Evolutionary conservation across 1,284 basidiomycete species (phyloP).

Genomic region (Cutaneotrichosporon sp.): DNA sequence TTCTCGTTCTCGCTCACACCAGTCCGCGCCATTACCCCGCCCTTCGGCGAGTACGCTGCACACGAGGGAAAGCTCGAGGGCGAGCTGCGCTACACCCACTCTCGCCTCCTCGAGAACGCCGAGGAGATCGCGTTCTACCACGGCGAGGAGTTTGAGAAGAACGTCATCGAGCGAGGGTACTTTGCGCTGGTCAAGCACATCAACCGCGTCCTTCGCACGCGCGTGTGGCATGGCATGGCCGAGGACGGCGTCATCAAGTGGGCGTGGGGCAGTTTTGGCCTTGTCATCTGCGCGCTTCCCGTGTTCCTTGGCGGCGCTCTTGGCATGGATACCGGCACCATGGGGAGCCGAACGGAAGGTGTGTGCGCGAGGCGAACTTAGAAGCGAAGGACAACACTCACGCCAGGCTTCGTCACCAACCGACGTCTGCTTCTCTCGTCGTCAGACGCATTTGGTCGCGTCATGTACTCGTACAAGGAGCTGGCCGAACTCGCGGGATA

Average conservation of each 20-base stretch:
- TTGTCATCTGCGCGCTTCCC: slow-evolving; percentile 89
- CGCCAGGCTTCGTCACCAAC: slow-evolving; percentile 85
- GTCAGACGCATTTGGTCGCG: slow-evolving; percentile 61
- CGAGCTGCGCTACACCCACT: slow-evolving; percentile 83
- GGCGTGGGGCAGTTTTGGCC: slow-evolving; percentile 93
- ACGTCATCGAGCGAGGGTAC: slow-evolving; percentile 87
- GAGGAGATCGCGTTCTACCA: slow-evolving; percentile 94
- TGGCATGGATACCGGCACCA: slow-evolving; percentile 61
- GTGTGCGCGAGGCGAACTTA: slow-evolving; percentile 14
- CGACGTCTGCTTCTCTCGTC: slow-evolving; percentile 74
- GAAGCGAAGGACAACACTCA: not conserved
- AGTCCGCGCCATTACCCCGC: slow-evolving; percentile 87
- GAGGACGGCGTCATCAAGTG: slow-evolving; percentile 97
- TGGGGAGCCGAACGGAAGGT: slow-evolving; percentile 86
- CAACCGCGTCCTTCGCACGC: slow-evolving; percentile 73
- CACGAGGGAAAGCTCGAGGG: slow-evolving; percentile 77
- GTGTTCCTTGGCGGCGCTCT: slow-evolving; percentile 88
- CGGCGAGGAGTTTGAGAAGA: slow-evolving; percentile 88
- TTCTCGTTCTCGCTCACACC: slow-evolving; percentile 7
- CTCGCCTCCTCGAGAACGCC: slow-evolving; percentile 85
- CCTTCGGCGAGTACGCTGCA: slow-evolving; percentile 88
- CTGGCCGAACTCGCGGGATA: slow-evolving; percentile 94
- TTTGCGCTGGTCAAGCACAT: slow-evolving; percentile 85
- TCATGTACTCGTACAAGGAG: slow-evolving; percentile 95
- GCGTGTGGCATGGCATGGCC: slow-evolving; percentile 86